These are phyloP conservation scores for Penium margaritaceum DNA, from an alignment of 139 green algal genomes.

Conservation along the genomic window DNA sequence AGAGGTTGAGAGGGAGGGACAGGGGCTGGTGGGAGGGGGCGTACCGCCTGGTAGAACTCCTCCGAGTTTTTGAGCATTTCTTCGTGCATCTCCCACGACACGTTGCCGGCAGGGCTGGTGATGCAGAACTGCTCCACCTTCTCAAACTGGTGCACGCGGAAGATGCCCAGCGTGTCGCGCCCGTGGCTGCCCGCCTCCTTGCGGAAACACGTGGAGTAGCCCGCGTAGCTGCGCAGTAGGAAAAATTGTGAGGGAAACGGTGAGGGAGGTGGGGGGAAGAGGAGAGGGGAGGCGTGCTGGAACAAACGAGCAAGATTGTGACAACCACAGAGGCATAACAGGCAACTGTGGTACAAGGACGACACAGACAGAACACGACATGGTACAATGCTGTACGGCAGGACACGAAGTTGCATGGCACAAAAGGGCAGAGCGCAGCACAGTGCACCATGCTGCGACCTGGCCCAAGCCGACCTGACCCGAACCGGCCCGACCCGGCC, in stretches of 20 bases:
- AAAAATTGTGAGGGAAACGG: too few relatives aligned
- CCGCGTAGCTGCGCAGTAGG: slow-evolving; percentile 64
- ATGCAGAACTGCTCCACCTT: slow-evolving; percentile 99
- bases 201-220: slow-evolving; percentile 97
- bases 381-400: too few relatives aligned
- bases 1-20: background rate
- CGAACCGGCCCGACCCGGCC: too few relatives aligned
- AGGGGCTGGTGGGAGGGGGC: background rate
- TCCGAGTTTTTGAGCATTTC: slow-evolving; percentile 94
- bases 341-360: too few relatives aligned
- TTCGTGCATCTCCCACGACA: slow-evolving; percentile 85
- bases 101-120: slow-evolving; percentile 67
- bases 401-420: too few relatives aligned
- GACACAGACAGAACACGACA: too few relatives aligned
- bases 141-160: slow-evolving; percentile 94
- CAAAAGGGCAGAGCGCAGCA: too few relatives aligned
- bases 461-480: too few relatives aligned
- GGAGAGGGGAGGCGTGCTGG: background rate
- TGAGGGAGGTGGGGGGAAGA: too few relatives aligned
- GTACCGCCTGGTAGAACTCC: slow-evolving; percentile 64
- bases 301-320: slow-evolving; percentile 3
- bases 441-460: too few relatives aligned
- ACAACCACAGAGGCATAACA: too few relatives aligned
- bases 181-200: slow-evolving; percentile 96
- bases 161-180: slow-evolving; percentile 80